phyloP scores from a whole-genome alignment of 257 asterid genomes.

The Datura wrightii region DNA sequence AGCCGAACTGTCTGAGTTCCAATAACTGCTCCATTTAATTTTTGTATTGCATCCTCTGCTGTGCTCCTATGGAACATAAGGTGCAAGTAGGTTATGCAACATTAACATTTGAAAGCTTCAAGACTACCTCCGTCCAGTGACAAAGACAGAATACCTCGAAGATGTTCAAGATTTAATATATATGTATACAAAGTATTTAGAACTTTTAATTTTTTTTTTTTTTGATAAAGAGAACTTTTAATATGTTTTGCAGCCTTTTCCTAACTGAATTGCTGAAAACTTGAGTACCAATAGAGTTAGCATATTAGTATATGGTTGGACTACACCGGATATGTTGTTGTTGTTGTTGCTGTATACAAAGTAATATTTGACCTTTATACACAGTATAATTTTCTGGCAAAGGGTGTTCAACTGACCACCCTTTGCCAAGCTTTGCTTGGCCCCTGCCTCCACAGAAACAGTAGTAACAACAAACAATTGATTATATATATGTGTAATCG shows the following conservation, averaged over 20 bases:
- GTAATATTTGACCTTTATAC: constrained; percentile 9
- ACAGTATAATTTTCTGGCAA: background rate
- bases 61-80: constrained; percentile 26
- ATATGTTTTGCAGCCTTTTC: no score
- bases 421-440: no score
- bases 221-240: no score
- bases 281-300: no score
- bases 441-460: constrained; percentile 26
- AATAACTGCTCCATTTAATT: constrained; percentile 38
- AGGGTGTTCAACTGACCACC: constrained; percentile 18
- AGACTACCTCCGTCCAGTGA: background rate
- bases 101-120: constrained; percentile 3
- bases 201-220: no score
- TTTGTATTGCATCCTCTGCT: constrained; percentile 41
- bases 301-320: no score
- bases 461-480: constrained; percentile 4
- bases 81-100: background rate
- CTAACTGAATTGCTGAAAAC: no score
- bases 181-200: background rate
- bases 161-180: background rate
- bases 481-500: background rate
- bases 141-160: background rate
- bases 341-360: background rate
- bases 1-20: constrained; percentile 43
- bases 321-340: no score